Percentiles rank a stretch among this genome's conserved stretches.
Conservation (phyloP, 2,329 filamentous ascomycete genomes). For the Drechslerella stenobrocha region DNA sequence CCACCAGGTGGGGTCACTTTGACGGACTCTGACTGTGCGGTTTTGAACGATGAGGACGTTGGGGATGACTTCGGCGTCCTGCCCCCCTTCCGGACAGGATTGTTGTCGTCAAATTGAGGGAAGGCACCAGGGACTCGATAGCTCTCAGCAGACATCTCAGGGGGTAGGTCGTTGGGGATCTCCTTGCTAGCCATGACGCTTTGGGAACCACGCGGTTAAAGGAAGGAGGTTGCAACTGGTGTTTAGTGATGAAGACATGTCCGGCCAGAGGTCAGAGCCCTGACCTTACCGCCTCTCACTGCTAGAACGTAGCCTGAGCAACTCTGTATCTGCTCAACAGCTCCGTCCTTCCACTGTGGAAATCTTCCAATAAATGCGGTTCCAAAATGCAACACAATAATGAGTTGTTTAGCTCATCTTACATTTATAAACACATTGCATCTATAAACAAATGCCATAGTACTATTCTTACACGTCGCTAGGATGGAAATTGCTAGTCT, state of each 20-base stretch:
- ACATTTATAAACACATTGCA: not conserved
- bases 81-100: not conserved
- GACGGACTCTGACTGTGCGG: not conserved
- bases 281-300: too few relatives aligned
- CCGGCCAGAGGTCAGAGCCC: too few relatives aligned
- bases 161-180: not conserved
- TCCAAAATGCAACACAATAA: constrained; percentile 17
- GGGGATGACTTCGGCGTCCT: not conserved
- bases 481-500: not conserved
- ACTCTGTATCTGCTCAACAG: not conserved
- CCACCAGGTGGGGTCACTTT: not conserved
- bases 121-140: not conserved
- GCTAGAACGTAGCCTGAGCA: too few relatives aligned
- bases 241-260: too few relatives aligned
- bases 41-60: not conserved
- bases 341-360: not conserved
- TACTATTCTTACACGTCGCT: not conserved
- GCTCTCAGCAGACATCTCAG: not conserved
- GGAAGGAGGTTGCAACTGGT: too few relatives aligned
- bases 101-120: not conserved
- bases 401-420: constrained; percentile 7
- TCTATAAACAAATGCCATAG: not conserved
- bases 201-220: too few relatives aligned
- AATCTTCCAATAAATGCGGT: constrained; percentile 1
- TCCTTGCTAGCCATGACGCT: not conserved